These are phyloP conservation scores for Sporisorium exsertum DNA, from an alignment of 1,284 basidiomycete genomes.

Conservation along the genomic window DNA sequence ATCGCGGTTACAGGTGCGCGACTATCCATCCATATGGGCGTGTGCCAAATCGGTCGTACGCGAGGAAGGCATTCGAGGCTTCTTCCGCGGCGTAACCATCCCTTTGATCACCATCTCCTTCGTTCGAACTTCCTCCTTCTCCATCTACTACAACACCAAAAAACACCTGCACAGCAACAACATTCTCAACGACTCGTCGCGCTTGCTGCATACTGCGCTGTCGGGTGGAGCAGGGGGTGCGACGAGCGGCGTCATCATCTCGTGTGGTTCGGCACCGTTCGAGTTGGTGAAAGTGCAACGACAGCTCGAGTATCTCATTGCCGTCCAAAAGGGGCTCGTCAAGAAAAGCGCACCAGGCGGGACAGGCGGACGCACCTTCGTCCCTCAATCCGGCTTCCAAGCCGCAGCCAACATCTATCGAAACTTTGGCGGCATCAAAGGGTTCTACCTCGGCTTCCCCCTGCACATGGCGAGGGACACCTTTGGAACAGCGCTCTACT, in stretches of 20 bases:
- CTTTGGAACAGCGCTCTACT: constrained; percentile 63
- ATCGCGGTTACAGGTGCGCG: constrained; percentile 64
- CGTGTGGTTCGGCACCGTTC: constrained; percentile 75
- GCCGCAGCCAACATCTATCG: constrained; percentile 64
- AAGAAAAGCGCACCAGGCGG: constrained; percentile 5
- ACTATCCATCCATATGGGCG: constrained; percentile 65
- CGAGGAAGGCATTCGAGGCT: constrained; percentile 91
- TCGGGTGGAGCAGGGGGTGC: constrained; percentile 75
- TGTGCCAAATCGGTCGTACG: constrained; percentile 73
- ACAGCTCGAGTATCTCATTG: constrained; percentile 94
- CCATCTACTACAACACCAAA: constrained; percentile 91
- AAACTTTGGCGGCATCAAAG: constrained; percentile 64
- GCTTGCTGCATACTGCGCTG: constrained; percentile 52
- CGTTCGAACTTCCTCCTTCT: constrained; percentile 91
- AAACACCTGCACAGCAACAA: constrained; percentile 75
- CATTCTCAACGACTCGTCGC: constrained; percentile 27
- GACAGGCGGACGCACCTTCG: constrained; percentile 33
- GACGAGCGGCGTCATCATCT: constrained; percentile 84
- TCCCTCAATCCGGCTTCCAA: constrained; percentile 59
- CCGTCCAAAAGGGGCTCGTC: constrained; percentile 76
- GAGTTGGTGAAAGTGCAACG: constrained; percentile 88
- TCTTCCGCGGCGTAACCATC: constrained; percentile 84
- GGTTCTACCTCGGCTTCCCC: constrained; percentile 67
- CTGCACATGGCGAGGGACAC: constrained; percentile 62
- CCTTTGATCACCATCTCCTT: constrained; percentile 96